Evolutionary conservation across 805 yeast species (phyloP).

Genomic region (Maudiozyma saulgeensis): DNA sequence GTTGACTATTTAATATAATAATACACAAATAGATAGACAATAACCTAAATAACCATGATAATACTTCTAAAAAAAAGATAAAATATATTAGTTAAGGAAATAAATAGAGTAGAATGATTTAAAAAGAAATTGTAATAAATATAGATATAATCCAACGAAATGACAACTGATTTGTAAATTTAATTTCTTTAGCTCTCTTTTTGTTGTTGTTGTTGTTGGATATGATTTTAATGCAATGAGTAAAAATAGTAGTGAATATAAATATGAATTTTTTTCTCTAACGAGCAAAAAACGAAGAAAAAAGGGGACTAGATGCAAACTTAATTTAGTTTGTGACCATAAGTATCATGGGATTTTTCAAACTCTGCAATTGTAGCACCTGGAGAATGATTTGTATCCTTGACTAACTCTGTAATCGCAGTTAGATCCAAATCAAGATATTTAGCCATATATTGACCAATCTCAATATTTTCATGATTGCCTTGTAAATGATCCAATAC

Average conservation of each 20-base stretch:
- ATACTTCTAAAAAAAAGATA: background rate
- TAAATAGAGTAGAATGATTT: background rate
- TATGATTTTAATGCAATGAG: no score
- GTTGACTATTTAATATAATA: background rate
- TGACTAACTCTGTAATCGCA: constrained; percentile 40
- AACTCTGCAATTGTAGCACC: constrained; percentile 1
- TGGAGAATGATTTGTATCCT: constrained; percentile 42
- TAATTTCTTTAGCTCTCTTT: background rate
- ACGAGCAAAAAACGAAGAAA: no score
- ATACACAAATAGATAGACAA: no score
- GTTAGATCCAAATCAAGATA: constrained; percentile 39
- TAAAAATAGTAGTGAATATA: background rate
- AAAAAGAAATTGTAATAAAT: background rate
- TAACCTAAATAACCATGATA: no score
- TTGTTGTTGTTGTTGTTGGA: no score
- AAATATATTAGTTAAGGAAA: background rate
- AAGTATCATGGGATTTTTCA: constrained; percentile 10
- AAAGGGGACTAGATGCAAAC: background rate
- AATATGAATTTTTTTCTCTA: background rate
- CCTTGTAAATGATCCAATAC: constrained; percentile 51
- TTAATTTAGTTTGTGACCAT: constrained; percentile 10
- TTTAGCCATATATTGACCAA: constrained; percentile 63
- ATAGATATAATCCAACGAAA: background rate
- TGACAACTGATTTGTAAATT: background rate
- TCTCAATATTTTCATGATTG: constrained; percentile 77